Base-by-base conservation (phyloP, 2,329 filamentous ascomycete species). In the Fusarium redolens region DNA sequence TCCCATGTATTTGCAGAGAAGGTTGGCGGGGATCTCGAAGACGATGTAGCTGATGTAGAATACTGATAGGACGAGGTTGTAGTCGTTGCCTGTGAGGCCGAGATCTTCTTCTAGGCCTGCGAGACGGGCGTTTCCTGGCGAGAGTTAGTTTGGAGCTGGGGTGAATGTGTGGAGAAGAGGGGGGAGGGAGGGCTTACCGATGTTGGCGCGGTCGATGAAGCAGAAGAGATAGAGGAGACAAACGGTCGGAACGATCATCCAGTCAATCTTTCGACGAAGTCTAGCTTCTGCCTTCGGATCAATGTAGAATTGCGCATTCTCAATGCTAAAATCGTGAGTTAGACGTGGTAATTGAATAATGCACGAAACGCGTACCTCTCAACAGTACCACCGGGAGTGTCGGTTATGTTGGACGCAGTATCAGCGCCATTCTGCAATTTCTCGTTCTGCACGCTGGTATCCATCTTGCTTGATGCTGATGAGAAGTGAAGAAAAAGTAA, bases 1-100 rank as follows among this genome's bases (percentile, higher is more conserved):
- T 0, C 90, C 90, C 10, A 92, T 81, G 80, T 83, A 88, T 77
- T 92, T 92, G 82, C 90, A 92, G 15, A 83, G 78, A 65, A 91
- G 86, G 66, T 89, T 92, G 40, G 84, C 85, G 0, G 91, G 90
- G 25, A 92, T 91, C 75, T 92, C 87, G 68, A 91, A 91, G 33
- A 92, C 31, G 64, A 92, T 91, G 78, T 92, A 92, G 4, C 86
- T 87, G 74, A 92, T 84, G 77, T 91, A 92, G 78, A 92, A 92
- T 56, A 89, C 77, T 9, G 88, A 89, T 3, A 92, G 83, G 1
- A 91, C 83, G 18, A 81, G 79, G 64, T 92, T 92, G 82, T 91
- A 92, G 70, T 91, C 89, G 71, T 90, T 88, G 25, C 86, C 86
- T 11, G 74, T 63, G 59, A 74, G 70, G 13, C 72, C 72, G 6